Evolutionary conservation across 495 filamentous ascomycete genomes (phyloP).

Genomic region (Daldinia loculata): DNA sequence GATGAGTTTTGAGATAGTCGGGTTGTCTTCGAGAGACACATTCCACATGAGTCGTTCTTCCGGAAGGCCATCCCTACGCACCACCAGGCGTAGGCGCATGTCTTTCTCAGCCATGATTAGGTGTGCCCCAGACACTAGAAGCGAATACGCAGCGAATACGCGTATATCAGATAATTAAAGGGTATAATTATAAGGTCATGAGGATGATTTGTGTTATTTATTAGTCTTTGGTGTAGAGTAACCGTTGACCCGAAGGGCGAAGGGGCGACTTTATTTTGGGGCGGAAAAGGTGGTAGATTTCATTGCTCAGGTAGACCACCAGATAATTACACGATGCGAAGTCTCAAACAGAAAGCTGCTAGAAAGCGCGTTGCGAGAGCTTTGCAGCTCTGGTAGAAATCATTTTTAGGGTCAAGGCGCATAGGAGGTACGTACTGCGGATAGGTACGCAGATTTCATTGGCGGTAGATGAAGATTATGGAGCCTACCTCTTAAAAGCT

Average conservation of each 20-base stretch:
- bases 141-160: not conserved
- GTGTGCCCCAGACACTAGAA: not conserved
- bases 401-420: not conserved
- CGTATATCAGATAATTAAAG: not conserved
- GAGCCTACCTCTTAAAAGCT: not conserved
- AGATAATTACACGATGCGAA: not conserved
- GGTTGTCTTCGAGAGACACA: constrained; percentile 62
- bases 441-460: not conserved
- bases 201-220: not conserved
- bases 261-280: not conserved
- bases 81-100: constrained; percentile 84
- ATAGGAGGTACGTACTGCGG: not conserved
- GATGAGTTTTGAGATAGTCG: constrained; percentile 81
- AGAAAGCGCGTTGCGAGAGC: constrained; percentile 3
- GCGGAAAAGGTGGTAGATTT: not conserved
- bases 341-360: not conserved
- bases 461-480: not conserved
- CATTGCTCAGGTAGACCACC: not conserved
- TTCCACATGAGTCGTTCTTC: constrained; percentile 79
- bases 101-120: constrained; percentile 39
- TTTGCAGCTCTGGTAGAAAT: not conserved
- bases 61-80: constrained; percentile 83
- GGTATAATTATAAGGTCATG: not conserved
- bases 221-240: not conserved
- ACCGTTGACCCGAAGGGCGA: not conserved